phyloP scores from a whole-genome alignment of 768 basidiomycete species.

The Leccinum broughii region DNA sequence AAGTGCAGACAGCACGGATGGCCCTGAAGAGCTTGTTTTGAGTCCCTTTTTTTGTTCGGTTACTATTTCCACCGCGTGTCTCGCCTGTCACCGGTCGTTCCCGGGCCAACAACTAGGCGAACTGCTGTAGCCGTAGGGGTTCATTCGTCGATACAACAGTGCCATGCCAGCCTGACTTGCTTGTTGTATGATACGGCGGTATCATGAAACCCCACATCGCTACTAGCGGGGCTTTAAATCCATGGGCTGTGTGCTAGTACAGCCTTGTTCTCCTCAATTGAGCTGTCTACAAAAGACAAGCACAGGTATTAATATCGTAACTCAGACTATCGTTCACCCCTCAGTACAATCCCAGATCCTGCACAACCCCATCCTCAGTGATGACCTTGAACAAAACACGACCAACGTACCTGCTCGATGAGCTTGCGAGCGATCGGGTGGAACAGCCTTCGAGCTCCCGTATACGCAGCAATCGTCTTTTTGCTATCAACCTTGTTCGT shows the following conservation, averaged over 20 bases:
- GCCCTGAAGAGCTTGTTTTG: slow-evolving; percentile 7
- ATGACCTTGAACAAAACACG: too few relatives aligned
- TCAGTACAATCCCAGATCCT: slow-evolving; percentile 28
- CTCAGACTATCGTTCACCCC: background rate
- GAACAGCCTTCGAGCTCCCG: slow-evolving; percentile 37
- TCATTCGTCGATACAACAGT: background rate
- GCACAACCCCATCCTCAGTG: background rate
- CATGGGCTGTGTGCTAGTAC: background rate
- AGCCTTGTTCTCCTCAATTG: background rate
- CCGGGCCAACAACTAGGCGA: background rate
- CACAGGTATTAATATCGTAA: background rate
- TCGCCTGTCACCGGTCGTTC: background rate
- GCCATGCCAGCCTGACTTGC: background rate
- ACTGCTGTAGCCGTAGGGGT: background rate
- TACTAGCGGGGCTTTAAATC: background rate
- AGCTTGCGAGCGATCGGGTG: slow-evolving; percentile 53
- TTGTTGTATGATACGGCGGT: background rate
- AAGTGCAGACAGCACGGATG: background rate
- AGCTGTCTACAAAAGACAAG: background rate
- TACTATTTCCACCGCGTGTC: background rate
- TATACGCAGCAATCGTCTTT: slow-evolving; percentile 39
- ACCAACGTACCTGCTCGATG: slow-evolving; percentile 45
- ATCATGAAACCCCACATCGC: too few relatives aligned
- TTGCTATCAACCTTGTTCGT: slow-evolving; percentile 37
- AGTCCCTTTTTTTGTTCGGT: slow-evolving; percentile 8